These are phyloP conservation scores for Giardia duodenalis DNA, from an alignment of 208 protist species.

Conservation along the genomic window DNA sequence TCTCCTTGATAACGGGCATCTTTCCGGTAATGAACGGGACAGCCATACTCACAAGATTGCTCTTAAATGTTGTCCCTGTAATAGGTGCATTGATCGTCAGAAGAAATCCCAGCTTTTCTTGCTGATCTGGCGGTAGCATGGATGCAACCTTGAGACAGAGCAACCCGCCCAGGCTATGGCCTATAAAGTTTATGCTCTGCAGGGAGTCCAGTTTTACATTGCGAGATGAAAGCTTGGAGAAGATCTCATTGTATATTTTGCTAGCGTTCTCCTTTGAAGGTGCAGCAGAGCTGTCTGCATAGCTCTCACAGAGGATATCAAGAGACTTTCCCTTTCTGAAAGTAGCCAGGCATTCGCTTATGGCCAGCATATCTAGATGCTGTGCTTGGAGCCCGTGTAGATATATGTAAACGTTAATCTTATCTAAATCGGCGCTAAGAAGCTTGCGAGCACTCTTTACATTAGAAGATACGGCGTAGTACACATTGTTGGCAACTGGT, in stretches of 20 bases:
- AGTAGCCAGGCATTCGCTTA: not conserved
- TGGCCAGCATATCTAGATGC: not conserved
- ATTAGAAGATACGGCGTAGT: not conserved
- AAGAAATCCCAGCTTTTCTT: not conserved
- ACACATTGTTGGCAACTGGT: not conserved
- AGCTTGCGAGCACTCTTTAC: not conserved
- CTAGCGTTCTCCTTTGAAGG: not conserved
- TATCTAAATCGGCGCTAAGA: not conserved
- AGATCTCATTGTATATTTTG: not conserved
- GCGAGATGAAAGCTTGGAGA: not conserved
- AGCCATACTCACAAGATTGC: not conserved
- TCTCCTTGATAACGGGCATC: not conserved
- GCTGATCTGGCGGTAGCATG: not conserved
- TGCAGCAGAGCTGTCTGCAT: not conserved
- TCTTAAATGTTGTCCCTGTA: not conserved
- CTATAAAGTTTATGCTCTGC: not conserved
- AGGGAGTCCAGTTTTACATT: not conserved
- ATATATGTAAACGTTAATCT: not conserved
- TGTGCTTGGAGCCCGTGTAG: not conserved
- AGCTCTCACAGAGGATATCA: not conserved
- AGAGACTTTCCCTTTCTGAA: not conserved
- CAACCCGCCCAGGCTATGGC: not conserved
- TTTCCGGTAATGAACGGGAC: not conserved
- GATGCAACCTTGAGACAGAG: not conserved
- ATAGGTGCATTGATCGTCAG: not conserved